Conservation (phyloP, 192 early-diverging fungal species). For the Coemansia sp. region DNA sequence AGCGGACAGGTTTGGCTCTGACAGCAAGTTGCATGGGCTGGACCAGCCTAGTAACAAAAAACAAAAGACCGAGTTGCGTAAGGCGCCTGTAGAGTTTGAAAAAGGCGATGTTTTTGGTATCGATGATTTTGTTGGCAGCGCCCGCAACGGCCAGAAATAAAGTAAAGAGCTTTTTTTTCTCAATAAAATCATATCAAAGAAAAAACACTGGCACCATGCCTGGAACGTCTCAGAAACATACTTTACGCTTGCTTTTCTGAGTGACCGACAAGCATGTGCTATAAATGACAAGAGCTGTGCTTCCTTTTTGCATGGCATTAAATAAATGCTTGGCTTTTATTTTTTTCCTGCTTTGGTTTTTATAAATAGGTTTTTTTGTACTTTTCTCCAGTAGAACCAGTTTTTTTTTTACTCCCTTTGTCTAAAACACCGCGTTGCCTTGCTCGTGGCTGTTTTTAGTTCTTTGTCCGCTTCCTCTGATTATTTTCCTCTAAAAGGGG, state of each 20-base stretch:
- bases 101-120: conserved; percentile 94
- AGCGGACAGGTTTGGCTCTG: conserved; percentile 65
- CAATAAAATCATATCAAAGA: background rate
- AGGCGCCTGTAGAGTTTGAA: conserved; percentile 94
- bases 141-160: conserved; percentile 21
- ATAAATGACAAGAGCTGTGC: background rate
- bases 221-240: background rate
- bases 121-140: conserved; percentile 77
- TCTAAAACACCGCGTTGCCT: background rate
- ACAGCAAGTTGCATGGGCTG: conserved; percentile 17
- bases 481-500: background rate
- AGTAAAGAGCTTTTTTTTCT: too few relatives aligned
- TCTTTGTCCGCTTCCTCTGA: background rate
- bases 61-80: conserved; percentile 53
- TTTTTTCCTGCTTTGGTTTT: too few relatives aligned
- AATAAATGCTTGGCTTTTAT: too few relatives aligned
- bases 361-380: background rate
- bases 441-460: background rate
- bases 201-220: too few relatives aligned
- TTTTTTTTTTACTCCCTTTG: background rate
- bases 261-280: background rate
- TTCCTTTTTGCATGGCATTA: background rate
- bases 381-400: too few relatives aligned
- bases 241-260: background rate
- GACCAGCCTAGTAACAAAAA: conserved; percentile 30